Conservation (phyloP, 495 filamentous ascomycete species). For the Trichoderma erinaceum region DNA sequence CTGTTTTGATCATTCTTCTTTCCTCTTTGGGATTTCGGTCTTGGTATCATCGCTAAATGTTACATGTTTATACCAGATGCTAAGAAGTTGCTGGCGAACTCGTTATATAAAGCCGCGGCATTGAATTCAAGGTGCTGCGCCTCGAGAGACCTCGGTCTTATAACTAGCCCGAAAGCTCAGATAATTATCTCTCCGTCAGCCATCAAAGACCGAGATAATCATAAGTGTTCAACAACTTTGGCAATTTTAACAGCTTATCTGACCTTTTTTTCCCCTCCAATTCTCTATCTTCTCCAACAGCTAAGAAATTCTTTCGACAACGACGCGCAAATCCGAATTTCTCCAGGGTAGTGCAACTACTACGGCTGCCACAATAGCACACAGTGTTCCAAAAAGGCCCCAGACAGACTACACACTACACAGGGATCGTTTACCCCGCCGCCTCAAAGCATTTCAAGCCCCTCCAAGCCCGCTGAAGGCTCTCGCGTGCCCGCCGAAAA, state of each 20-base stretch:
- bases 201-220: neutral
- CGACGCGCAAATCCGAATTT: neutral
- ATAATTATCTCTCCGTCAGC: neutral
- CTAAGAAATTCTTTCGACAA: neutral
- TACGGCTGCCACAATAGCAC: neutral
- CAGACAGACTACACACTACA: neutral
- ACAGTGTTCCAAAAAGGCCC: neutral
- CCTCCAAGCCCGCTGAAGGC: neutral
- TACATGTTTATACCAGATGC: no score
- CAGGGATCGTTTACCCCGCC: neutral
- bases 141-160: neutral
- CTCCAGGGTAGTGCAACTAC: neutral
- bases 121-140: neutral
- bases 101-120: neutral
- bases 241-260: neutral
- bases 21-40: neutral
- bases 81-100: no score
- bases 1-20: no score
- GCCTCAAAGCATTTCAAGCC: neutral
- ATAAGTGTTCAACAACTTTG: neutral
- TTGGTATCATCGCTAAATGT: no score
- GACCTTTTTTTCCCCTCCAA: neutral
- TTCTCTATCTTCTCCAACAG: neutral
- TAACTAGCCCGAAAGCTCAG: neutral
- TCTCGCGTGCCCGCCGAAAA: slow-evolving; percentile 8